Percentiles rank a stretch among this genome's conserved stretches.
Evolutionary conservation across 345 rosid genomes (phyloP).

Genomic region (Ceriops tagal): DNA sequence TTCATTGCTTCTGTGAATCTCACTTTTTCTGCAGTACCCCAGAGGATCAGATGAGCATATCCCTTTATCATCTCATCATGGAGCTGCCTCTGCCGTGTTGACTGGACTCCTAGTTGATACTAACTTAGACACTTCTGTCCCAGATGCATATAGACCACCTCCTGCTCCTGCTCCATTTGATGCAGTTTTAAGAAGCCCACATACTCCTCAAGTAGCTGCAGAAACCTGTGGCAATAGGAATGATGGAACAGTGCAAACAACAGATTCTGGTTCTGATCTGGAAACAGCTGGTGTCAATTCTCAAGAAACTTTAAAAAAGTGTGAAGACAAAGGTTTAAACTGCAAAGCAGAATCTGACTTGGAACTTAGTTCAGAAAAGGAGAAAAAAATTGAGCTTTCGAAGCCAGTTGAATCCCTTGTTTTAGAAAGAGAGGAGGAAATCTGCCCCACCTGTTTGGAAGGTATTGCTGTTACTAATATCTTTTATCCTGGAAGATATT

Average conservation of each 20-base stretch:
- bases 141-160: slow-evolving; percentile 76
- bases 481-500: background rate
- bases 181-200: slow-evolving; percentile 46
- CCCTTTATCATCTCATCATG: slow-evolving; percentile 43
- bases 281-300: slow-evolving; percentile 38
- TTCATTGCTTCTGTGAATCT: background rate
- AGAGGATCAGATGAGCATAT: slow-evolving; percentile 22
- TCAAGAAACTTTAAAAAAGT: slow-evolving; percentile 41
- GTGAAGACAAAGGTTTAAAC: slow-evolving; percentile 51
- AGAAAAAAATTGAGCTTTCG: slow-evolving; percentile 28
- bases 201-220: slow-evolving; percentile 36
- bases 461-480: slow-evolving; percentile 38
- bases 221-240: slow-evolving; percentile 42
- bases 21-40: slow-evolving; percentile 20
- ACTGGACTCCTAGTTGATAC: slow-evolving; percentile 73
- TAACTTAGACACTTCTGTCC: slow-evolving; percentile 74
- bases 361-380: slow-evolving; percentile 51
- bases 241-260: slow-evolving; percentile 34
- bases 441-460: slow-evolving; percentile 93
- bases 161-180: slow-evolving; percentile 73
- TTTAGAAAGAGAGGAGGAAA: slow-evolving; percentile 64
- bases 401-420: slow-evolving; percentile 42
- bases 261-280: slow-evolving; percentile 43
- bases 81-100: slow-evolving; percentile 44
- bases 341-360: slow-evolving; percentile 41